These are phyloP conservation scores for Penicillium antarcticum DNA, from an alignment of 495 filamentous ascomycete species.

Conservation along the genomic window DNA sequence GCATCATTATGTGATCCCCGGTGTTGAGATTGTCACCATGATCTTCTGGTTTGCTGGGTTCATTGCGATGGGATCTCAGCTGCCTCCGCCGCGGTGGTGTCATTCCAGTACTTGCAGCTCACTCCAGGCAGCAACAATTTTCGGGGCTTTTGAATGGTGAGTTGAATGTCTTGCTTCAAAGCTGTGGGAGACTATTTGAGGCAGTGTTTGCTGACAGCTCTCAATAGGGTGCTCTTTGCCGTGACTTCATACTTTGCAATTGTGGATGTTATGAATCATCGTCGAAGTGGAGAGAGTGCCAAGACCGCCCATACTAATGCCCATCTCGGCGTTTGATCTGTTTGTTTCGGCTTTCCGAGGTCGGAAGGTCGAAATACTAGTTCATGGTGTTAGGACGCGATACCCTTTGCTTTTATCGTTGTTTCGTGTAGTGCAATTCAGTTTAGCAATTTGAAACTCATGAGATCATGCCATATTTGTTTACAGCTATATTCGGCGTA, in stretches of 20 bases:
- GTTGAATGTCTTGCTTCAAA: conserved; percentile 7
- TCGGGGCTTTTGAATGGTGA: conserved; percentile 58
- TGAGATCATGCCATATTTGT: too few species aligned
- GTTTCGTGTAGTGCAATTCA: too few species aligned
- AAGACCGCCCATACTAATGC: conserved; percentile 20
- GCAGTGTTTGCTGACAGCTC: neutral
- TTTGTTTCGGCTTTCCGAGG: neutral
- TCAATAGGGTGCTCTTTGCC: conserved; percentile 48
- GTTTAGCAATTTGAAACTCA: too few species aligned
- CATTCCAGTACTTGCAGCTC: conserved; percentile 43
- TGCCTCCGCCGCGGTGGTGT: conserved; percentile 47
- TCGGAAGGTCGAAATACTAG: neutral
- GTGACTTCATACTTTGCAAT: conserved; percentile 34
- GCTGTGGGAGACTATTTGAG: too few species aligned
- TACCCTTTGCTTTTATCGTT: too few species aligned
- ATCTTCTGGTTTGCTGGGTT: conserved; percentile 87
- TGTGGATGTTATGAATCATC: conserved; percentile 19
- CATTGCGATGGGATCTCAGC: conserved; percentile 64
- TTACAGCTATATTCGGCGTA: too few species aligned
- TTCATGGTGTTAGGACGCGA: neutral
- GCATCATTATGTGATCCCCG: conserved; percentile 61
- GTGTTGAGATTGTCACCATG: conserved; percentile 68
- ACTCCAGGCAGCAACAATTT: conserved; percentile 49
- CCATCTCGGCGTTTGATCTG: conserved; percentile 18
- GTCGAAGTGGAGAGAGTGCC: conserved; percentile 16